phyloP scores from a whole-genome alignment of 805 yeast species.

The Wickerhamomyces tratensis region DNA sequence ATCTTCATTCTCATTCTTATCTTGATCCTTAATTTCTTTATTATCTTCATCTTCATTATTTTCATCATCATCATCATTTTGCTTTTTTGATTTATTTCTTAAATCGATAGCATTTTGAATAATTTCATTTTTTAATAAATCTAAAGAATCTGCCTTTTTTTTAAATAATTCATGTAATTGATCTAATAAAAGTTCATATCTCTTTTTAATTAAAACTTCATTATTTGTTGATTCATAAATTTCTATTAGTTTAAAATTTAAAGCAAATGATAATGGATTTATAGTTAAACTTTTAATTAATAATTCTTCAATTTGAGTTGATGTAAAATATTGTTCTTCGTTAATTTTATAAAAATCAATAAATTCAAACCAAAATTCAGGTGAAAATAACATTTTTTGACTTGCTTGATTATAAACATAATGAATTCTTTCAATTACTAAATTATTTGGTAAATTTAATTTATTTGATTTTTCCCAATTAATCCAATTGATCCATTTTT shows the following conservation, averaged over 20 bases:
- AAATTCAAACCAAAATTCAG: constrained; percentile 72
- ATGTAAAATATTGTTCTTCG: constrained; percentile 5
- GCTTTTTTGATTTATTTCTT: constrained; percentile 1
- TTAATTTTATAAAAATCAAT: constrained; percentile 23
- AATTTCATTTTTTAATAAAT: constrained; percentile 12
- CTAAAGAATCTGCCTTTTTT: constrained; percentile 8
- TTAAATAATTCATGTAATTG: constrained; percentile 30
- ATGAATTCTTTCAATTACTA: constrained; percentile 45
- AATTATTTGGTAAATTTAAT: constrained; percentile 43
- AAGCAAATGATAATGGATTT: constrained; percentile 61
- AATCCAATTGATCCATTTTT: constrained; percentile 66
- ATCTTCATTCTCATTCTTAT: constrained; percentile 3
- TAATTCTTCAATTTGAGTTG: constrained; percentile 26
- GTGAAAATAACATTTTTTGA: constrained; percentile 48
- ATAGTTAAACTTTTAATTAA: constrained; percentile 46
- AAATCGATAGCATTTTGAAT: constrained; percentile 5
- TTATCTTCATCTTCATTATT: constrained; percentile 6
- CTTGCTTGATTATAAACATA: constrained; percentile 69
- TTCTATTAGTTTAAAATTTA: constrained; percentile 63
- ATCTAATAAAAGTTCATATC: constrained; percentile 43
- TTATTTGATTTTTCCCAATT: constrained; percentile 71
- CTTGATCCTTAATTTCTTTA: constrained; percentile 4
- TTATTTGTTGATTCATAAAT: constrained; percentile 51
- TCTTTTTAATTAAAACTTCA: constrained; percentile 36
- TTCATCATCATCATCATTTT: constrained; percentile 3